Evolutionary conservation across 768 basidiomycete species (phyloP).

Genomic region (Serendipita sp.): DNA sequence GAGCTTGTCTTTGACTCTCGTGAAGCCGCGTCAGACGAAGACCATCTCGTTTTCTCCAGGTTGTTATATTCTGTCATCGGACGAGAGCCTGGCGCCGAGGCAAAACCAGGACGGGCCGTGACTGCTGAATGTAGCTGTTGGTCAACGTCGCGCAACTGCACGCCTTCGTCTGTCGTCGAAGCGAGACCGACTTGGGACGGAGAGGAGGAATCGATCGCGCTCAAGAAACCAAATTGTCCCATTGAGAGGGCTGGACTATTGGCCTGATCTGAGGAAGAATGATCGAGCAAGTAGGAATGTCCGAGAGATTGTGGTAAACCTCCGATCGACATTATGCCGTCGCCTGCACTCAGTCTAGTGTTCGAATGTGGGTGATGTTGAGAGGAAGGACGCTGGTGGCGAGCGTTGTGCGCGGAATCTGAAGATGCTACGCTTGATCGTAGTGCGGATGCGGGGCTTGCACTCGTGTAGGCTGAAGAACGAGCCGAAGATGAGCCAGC

Average conservation of each 20-base stretch:
- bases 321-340: conserved; percentile 28
- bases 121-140: conserved; percentile 6
- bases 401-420: conserved; percentile 39
- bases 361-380: conserved; percentile 41
- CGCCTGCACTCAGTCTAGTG: neutral
- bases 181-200: conserved; percentile 29
- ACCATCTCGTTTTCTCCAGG: neutral
- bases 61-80: neutral
- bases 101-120: conserved; percentile 7
- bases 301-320: neutral
- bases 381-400: conserved; percentile 27
- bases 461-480: conserved; percentile 64
- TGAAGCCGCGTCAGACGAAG: neutral
- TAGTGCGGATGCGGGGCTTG: conserved; percentile 23
- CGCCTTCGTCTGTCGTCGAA: conserved; percentile 50
- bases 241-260: neutral
- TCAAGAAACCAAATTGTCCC: neutral
- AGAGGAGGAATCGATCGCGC: neutral
- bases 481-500: conserved; percentile 59
- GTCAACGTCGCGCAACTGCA: conserved; percentile 31
- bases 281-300: conserved; percentile 3
- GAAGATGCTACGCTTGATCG: conserved; percentile 29
- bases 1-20: conserved; percentile 1
- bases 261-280: neutral
- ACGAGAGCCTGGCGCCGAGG: neutral